Conservation (phyloP, 345 rosid genomes). For the Hibiscus trionum region DNA sequence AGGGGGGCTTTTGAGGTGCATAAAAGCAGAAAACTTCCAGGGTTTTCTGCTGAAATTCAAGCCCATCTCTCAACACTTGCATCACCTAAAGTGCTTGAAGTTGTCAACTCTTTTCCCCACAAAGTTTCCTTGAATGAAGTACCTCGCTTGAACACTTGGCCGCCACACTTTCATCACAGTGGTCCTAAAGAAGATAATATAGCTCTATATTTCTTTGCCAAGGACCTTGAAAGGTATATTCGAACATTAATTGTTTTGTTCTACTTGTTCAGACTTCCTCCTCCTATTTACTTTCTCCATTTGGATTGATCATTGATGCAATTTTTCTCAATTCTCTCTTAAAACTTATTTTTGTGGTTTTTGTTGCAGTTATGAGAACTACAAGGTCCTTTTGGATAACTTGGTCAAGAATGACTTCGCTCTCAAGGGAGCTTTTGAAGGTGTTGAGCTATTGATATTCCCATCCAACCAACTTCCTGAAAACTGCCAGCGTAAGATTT, state of each 20-base stretch:
- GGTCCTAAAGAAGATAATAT: slow-evolving; percentile 83
- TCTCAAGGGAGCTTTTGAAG: slow-evolving; percentile 63
- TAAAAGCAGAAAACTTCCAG: slow-evolving; percentile 37
- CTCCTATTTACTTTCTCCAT: not conserved
- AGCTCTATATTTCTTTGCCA: slow-evolving; percentile 95
- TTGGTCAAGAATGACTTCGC: slow-evolving; percentile 85
- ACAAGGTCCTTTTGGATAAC: slow-evolving; percentile 67
- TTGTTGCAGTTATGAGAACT: slow-evolving; percentile 65
- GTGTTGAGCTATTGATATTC: slow-evolving; percentile 72
- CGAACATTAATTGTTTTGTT: not conserved
- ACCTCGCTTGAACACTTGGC: slow-evolving; percentile 78
- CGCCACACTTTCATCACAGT: slow-evolving; percentile 55
- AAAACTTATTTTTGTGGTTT: slow-evolving; percentile 13
- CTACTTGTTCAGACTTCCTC: not conserved
- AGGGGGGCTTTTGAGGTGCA: slow-evolving; percentile 78
- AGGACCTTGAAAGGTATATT: slow-evolving; percentile 69
- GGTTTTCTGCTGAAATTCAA: slow-evolving; percentile 62
- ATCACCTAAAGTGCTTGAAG: slow-evolving; percentile 65
- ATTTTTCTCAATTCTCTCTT: not conserved
- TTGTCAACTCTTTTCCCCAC: slow-evolving; percentile 47
- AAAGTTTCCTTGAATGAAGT: slow-evolving; percentile 64
- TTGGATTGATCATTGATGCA: not conserved
- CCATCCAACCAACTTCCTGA: slow-evolving; percentile 85
- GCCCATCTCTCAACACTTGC: slow-evolving; percentile 70
- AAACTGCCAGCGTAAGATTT: slow-evolving; percentile 75